These are phyloP conservation scores for Coemansia sp. DNA, from an alignment of 371 early-diverging fungal species.

Conservation along the genomic window DNA sequence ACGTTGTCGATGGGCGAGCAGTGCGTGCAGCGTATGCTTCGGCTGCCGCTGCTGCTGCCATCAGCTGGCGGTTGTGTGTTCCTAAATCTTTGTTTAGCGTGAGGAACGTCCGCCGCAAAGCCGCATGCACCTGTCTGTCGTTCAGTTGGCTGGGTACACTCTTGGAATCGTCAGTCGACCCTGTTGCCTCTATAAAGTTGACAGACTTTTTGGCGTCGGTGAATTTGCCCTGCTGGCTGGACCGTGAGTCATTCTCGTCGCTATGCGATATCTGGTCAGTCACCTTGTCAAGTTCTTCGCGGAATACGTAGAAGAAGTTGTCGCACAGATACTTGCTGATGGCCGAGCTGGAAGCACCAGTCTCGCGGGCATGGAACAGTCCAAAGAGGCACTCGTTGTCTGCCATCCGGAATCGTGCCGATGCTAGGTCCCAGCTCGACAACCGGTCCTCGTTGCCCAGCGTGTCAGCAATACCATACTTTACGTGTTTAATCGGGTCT, in stretches of 20 bases:
- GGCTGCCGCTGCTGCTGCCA: conserved; percentile 56
- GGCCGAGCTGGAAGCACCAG: conserved; percentile 54
- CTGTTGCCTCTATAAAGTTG: conserved; percentile 32
- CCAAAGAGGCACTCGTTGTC: conserved; percentile 88
- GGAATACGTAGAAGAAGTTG: conserved; percentile 64
- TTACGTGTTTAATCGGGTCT: conserved; percentile 74
- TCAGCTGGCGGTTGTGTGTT: conserved; percentile 46
- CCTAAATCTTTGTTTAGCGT: conserved; percentile 76
- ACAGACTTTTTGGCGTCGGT: conserved; percentile 24
- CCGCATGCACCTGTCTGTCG: conserved; percentile 47
- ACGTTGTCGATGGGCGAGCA: conserved; percentile 19
- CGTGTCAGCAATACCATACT: conserved; percentile 86
- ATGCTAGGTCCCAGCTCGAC: conserved; percentile 77
- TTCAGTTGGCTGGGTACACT: conserved; percentile 18
- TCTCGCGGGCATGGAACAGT: conserved; percentile 77
- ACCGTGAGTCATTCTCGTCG: conserved; percentile 27
- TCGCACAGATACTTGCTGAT: conserved; percentile 68
- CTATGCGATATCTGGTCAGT: conserved; percentile 33
- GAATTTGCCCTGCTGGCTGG: not conserved
- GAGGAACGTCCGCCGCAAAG: conserved; percentile 67
- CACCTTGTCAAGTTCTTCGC: conserved; percentile 67
- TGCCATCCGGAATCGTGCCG: conserved; percentile 74
- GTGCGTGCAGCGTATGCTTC: conserved; percentile 64
- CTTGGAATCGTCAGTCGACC: conserved; percentile 19
- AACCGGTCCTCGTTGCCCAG: conserved; percentile 63